Conservation (phyloP, 257 asterid species). For the Nicotiana attenuata region DNA sequence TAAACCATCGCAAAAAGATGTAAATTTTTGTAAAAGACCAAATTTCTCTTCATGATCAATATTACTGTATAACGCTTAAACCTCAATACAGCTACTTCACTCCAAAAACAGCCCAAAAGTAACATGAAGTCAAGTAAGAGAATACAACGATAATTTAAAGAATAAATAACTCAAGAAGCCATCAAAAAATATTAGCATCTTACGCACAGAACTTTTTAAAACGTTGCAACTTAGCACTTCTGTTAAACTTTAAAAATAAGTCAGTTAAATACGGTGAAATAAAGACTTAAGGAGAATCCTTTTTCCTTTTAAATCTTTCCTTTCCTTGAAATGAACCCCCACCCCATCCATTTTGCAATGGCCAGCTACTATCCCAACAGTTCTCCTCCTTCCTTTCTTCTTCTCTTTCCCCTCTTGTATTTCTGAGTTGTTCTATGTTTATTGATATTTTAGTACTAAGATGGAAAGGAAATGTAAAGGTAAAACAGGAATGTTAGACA, state of each 20-base stretch:
- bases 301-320: background rate
- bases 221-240: background rate
- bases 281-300: background rate
- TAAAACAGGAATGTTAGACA: background rate
- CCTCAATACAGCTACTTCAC: slow-evolving; percentile 1
- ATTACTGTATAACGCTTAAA: background rate
- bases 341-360: background rate
- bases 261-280: background rate
- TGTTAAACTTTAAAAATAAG: background rate
- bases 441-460: background rate
- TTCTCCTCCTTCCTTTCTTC: background rate
- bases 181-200: background rate
- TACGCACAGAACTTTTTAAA: background rate
- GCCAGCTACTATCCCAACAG: background rate
- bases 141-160: background rate
- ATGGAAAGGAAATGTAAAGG: background rate
- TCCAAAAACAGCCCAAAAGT: background rate
- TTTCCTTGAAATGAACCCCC: background rate
- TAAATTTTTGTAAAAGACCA: background rate
- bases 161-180: background rate
- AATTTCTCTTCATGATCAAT: slow-evolving; percentile 1
- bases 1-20: background rate
- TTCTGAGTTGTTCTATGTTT: background rate
- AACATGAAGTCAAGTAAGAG: background rate
- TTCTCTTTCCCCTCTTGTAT: background rate